Conservation (phyloP, 2,329 filamentous ascomycete genomes). For the Claviceps digitariae region DNA sequence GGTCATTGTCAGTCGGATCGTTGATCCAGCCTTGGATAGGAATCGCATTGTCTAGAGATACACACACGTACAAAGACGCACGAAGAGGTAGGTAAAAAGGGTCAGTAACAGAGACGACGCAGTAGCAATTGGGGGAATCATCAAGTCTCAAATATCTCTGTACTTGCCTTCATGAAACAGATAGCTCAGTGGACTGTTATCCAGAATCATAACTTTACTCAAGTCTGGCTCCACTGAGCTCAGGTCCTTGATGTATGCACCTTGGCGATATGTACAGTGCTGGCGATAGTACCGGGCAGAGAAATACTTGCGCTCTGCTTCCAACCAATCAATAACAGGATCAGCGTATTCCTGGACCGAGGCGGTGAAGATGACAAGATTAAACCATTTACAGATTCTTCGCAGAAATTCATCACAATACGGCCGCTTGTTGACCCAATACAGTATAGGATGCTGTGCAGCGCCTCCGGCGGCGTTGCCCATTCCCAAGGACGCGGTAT, state of each 20-base stretch:
- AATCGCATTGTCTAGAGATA: constrained; percentile 76
- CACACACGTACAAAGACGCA: too few relatives aligned
- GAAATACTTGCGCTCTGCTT: constrained; percentile 94
- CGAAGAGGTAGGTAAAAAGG: constrained; percentile 2
- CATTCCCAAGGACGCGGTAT: constrained; percentile 54
- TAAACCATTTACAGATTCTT: constrained; percentile 93
- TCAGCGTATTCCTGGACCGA: constrained; percentile 98
- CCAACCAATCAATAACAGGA: constrained; percentile 96
- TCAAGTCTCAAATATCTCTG: not conserved
- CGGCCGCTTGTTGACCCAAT: constrained; percentile 97
- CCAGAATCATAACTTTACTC: constrained; percentile 96
- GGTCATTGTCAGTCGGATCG: constrained; percentile 91
- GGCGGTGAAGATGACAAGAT: constrained; percentile 89
- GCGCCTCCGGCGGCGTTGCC: constrained; percentile 45
- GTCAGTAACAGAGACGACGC: not conserved
- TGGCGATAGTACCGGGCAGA: constrained; percentile 87
- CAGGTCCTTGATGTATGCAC: constrained; percentile 95
- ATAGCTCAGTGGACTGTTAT: constrained; percentile 96
- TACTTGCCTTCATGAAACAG: constrained; percentile 89
- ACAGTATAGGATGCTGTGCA: constrained; percentile 89
- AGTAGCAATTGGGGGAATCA: not conserved
- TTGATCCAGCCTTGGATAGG: constrained; percentile 99
- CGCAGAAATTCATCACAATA: constrained; percentile 94
- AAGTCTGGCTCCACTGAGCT: constrained; percentile 92
- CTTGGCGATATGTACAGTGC: constrained; percentile 90